Conservation (phyloP, 1,284 basidiomycete genomes). For the Athelia psychrophila region DNA sequence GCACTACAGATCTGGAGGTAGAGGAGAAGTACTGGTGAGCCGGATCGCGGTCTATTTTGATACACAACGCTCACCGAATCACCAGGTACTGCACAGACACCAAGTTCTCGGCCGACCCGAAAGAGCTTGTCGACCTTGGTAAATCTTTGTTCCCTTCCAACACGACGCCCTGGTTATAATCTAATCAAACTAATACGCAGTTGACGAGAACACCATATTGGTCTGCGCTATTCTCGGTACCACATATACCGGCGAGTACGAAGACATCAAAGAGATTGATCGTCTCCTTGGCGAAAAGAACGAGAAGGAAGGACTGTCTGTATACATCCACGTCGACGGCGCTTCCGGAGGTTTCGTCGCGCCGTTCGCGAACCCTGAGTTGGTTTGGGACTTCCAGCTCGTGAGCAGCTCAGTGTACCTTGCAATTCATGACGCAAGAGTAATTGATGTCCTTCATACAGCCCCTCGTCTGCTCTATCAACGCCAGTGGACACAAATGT, state of each 20-base stretch:
- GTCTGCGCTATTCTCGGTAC: constrained; percentile 59
- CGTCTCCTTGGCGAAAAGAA: constrained; percentile 41
- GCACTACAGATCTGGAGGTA: neutral
- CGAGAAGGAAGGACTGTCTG: constrained; percentile 53
- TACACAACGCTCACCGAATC: constrained; percentile 22
- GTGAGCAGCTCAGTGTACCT: neutral
- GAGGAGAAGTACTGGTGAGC: constrained; percentile 58
- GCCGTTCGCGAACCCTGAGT: constrained; percentile 53
- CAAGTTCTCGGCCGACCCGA: neutral
- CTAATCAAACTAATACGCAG: constrained; percentile 53
- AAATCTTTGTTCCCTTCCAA: constrained; percentile 55
- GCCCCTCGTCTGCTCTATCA: constrained; percentile 65
- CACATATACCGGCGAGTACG: constrained; percentile 77
- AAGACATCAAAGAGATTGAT: constrained; percentile 59
- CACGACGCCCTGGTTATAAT: constrained; percentile 59
- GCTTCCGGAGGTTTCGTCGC: constrained; percentile 65
- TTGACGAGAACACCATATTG: constrained; percentile 69
- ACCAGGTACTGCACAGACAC: neutral
- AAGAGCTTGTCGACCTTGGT: constrained; percentile 13
- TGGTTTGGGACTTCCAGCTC: neutral
- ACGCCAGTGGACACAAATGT: constrained; percentile 68
- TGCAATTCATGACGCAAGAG: neutral
- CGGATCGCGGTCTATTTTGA: constrained; percentile 56
- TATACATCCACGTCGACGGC: constrained; percentile 62
- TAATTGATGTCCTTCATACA: constrained; percentile 57